These are phyloP conservation scores for Saccharomyces hybrid DNA, from an alignment of 1,139 yeast genomes.

Conservation along the genomic window DNA sequence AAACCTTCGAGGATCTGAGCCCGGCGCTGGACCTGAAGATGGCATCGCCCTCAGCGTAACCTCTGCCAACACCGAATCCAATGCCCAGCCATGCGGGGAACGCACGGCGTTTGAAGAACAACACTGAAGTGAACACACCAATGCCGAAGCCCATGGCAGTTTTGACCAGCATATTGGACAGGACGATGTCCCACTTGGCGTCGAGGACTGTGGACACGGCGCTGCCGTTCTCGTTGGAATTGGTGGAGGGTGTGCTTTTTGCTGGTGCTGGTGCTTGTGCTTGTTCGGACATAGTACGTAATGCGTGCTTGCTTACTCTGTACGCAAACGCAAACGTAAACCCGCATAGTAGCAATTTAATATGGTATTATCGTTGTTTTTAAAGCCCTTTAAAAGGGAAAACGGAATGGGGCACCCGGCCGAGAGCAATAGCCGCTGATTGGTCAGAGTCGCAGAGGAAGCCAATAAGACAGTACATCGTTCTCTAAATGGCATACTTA, in stretches of 20 bases:
- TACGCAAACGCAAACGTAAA: not conserved
- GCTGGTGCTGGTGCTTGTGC: not conserved
- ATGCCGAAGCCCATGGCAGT: constrained; percentile 97
- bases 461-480: not conserved
- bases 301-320: not conserved
- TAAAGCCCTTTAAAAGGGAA: not conserved
- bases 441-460: not conserved
- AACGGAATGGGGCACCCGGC: not conserved
- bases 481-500: not conserved
- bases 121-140: constrained; percentile 89
- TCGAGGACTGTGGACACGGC: constrained; percentile 45
- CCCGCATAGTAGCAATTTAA: not conserved
- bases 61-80: constrained; percentile 96
- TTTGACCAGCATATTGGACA: constrained; percentile 88
- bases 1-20: constrained; percentile 50
- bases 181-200: constrained; percentile 94
- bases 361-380: not conserved
- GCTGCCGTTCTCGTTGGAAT: not conserved
- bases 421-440: not conserved
- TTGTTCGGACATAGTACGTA: constrained; percentile 5
- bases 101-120: constrained; percentile 84
- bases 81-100: constrained; percentile 96
- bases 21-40: constrained; percentile 81
- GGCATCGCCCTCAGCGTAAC: constrained; percentile 96
- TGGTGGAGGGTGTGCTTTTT: not conserved